Conservation (phyloP, 805 yeast genomes). For the Yarrowia deformans region DNA sequence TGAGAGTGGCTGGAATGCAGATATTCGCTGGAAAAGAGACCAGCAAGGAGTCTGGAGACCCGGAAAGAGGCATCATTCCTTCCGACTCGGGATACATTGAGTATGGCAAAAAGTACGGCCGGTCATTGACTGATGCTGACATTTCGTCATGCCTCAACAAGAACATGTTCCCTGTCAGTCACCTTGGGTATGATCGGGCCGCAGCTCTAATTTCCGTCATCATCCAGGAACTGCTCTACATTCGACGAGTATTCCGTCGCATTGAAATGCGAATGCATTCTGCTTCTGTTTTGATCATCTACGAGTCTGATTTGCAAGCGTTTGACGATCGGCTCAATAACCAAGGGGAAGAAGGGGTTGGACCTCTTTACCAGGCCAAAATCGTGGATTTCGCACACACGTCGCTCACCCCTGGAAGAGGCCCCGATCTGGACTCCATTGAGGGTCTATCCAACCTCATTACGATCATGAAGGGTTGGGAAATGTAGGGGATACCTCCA, state of each 20-base stretch:
- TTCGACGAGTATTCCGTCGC: constrained; percentile 69
- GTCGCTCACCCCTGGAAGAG: constrained; percentile 63
- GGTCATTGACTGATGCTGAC: constrained; percentile 54
- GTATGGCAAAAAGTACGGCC: constrained; percentile 76
- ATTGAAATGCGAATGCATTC: constrained; percentile 72
- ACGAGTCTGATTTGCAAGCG: constrained; percentile 67
- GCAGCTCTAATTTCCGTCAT: constrained; percentile 56
- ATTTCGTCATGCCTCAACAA: constrained; percentile 20
- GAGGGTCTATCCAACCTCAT: constrained; percentile 73
- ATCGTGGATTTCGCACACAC: constrained; percentile 95
- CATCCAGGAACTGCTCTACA: constrained; percentile 64
- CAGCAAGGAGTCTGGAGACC: neutral
- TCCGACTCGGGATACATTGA: constrained; percentile 51
- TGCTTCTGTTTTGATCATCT: constrained; percentile 74
- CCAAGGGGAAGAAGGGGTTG: constrained; percentile 43
- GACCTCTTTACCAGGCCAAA: constrained; percentile 63
- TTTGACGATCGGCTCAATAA: constrained; percentile 57
- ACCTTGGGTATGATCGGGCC: constrained; percentile 45
- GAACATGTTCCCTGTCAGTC: constrained; percentile 38
- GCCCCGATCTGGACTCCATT: constrained; percentile 74
- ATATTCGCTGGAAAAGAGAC: constrained; percentile 50
- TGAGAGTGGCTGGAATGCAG: constrained; percentile 90
- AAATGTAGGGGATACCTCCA: neutral
- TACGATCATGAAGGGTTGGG: constrained; percentile 37
- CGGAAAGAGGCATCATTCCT: constrained; percentile 2